These are phyloP conservation scores for Xylaria telfairii DNA, from an alignment of 495 filamentous ascomycete species.

Conservation along the genomic window DNA sequence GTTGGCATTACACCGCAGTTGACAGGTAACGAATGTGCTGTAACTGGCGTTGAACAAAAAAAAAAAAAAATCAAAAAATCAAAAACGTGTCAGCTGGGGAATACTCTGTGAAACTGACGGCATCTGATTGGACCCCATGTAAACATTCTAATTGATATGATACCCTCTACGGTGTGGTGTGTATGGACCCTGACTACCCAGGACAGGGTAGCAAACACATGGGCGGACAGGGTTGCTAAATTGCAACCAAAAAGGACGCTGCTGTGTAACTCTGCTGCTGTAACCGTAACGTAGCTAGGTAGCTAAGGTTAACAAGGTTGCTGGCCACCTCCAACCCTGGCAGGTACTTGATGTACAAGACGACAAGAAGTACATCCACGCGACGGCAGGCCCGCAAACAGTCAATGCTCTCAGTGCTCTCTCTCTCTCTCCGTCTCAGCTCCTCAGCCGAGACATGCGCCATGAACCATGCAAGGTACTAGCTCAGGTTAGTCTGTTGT, in stretches of 20 bases:
- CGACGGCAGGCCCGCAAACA: neutral
- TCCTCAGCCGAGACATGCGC: conserved; percentile 10
- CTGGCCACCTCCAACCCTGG: neutral
- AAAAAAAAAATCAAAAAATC: neutral
- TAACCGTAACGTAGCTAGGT: too few relatives aligned
- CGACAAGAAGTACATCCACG: conserved; percentile 5
- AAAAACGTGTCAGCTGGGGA: neutral
- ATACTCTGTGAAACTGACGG: neutral
- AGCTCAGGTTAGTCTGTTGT: neutral
- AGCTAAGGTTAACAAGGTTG: neutral
- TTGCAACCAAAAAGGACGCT: conserved; percentile 5
- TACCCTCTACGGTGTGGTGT: neutral
- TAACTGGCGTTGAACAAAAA: too few relatives aligned
- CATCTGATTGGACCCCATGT: neutral
- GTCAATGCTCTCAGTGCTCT: neutral
- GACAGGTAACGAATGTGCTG: too few relatives aligned
- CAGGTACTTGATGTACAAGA: neutral
- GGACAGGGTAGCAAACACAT: conserved; percentile 15
- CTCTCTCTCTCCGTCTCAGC: neutral
- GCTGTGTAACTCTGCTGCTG: neutral
- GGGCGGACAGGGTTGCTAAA: conserved; percentile 23
- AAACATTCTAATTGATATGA: conserved; percentile 7
- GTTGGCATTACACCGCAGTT: too few relatives aligned
- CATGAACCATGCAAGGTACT: neutral
- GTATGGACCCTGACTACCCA: conserved; percentile 11